Conservation (phyloP, 2,329 filamentous ascomycete species). For the Fusarium tjaetaba region DNA sequence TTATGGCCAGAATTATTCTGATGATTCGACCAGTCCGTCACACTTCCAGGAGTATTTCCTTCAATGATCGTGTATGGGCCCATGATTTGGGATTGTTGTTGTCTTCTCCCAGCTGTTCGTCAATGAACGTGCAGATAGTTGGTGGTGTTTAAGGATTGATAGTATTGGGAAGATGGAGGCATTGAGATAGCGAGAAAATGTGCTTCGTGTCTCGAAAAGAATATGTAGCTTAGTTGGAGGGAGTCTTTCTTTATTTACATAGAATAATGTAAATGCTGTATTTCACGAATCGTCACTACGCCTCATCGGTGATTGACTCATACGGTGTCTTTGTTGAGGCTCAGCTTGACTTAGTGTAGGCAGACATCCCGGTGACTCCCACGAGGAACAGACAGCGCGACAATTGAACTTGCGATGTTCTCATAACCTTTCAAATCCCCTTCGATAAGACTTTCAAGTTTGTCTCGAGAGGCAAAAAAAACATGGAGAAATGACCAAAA, state of each 20-base stretch:
- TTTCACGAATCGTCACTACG: background rate
- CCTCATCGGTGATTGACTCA: constrained; percentile 8
- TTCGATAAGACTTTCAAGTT: background rate
- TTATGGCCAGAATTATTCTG: background rate
- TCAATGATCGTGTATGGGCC: background rate
- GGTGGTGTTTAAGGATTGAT: background rate
- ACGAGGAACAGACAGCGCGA: background rate
- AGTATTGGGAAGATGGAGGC: background rate
- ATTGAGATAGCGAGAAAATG: background rate
- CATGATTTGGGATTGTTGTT: background rate
- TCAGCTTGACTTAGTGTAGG: background rate
- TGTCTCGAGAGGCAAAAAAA: background rate
- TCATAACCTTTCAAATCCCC: background rate
- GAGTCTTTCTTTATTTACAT: background rate
- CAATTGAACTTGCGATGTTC: background rate
- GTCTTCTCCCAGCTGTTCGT: background rate
- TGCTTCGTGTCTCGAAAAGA: background rate
- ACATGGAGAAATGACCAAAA: background rate
- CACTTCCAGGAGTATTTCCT: background rate
- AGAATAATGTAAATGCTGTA: background rate
- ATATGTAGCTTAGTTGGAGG: background rate
- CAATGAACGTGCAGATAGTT: background rate
- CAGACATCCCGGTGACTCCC: background rate
- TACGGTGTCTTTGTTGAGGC: background rate
- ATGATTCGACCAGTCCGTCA: background rate